A percentile compares a stretch with the other conserved stretches of the same genome.
Evolutionary conservation across 2,329 filamentous ascomycete species (phyloP).

Genomic region (Laburnicola sp.): DNA sequence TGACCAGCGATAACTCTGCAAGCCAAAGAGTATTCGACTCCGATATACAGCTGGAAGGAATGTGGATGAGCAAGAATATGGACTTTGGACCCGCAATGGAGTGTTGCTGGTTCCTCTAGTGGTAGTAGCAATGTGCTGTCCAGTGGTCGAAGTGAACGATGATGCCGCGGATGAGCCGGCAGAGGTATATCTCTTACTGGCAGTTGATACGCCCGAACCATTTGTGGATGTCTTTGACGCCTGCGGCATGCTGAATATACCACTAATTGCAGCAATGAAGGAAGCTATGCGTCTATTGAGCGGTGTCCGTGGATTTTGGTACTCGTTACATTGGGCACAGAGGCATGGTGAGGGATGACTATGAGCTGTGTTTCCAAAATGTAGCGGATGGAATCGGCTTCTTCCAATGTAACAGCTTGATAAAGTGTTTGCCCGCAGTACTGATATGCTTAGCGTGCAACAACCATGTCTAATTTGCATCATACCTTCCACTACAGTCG

Average conservation of each 20-base stretch:
- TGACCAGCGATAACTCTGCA: neutral
- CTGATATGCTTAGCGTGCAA: neutral
- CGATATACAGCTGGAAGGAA: neutral
- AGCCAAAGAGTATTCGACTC: neutral
- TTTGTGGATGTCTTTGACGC: too few species aligned
- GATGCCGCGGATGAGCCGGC: too few species aligned
- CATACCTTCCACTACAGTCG: conserved; percentile 1
- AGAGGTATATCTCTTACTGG: too few species aligned
- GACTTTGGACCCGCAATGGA: too few species aligned
- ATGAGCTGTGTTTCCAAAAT: neutral
- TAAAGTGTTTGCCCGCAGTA: conserved; percentile 1
- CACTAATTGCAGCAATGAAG: neutral
- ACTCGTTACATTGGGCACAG: neutral
- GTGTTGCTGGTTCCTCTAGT: too few species aligned
- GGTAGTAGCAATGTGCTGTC: too few species aligned
- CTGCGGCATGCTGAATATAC: too few species aligned
- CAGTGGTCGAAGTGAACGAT: too few species aligned
- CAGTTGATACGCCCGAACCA: too few species aligned
- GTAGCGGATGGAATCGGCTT: neutral
- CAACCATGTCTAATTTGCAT: neutral
- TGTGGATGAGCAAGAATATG: too few species aligned
- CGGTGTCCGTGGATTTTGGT: neutral
- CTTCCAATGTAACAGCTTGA: neutral
- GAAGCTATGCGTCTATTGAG: neutral
- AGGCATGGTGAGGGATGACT: neutral